Percentiles rank a stretch among this genome's conserved stretches.
phyloP scores from a whole-genome alignment of 352 stramenopile genomes.

The Phytophthora macrochlamydospora region DNA sequence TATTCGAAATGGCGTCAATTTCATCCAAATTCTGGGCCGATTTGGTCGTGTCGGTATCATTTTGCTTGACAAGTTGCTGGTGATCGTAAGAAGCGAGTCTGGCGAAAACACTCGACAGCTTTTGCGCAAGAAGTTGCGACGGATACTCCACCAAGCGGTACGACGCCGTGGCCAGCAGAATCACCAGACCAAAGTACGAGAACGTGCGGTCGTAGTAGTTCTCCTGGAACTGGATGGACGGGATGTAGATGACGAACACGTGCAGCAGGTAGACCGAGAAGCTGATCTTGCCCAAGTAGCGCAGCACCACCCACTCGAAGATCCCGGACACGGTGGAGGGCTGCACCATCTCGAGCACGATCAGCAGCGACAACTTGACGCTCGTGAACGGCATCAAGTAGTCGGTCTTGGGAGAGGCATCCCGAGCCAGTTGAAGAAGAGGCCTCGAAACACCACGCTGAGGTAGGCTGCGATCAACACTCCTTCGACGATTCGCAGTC shows the following conservation, averaged over 20 bases:
- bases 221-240: not conserved
- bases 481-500: no score
- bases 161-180: conserved; percentile 15
- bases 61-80: not conserved
- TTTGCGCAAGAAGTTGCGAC: conserved; percentile 9
- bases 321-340: not conserved
- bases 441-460: no score
- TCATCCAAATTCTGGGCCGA: not conserved
- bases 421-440: no score
- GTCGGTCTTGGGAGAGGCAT: no score
- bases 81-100: not conserved
- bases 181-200: conserved; percentile 12
- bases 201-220: conserved; percentile 18
- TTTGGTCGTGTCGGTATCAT: not conserved
- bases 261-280: conserved; percentile 1
- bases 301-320: not conserved
- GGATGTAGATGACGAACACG: conserved; percentile 1
- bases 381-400: no score
- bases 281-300: conserved; percentile 2
- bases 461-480: no score
- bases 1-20: no score
- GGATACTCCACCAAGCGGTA: conserved; percentile 21
- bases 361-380: no score
- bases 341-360: not conserved
- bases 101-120: not conserved